phyloP scores from a whole-genome alignment of 495 filamentous ascomycete species.

The Pyronema domesticum region DNA sequence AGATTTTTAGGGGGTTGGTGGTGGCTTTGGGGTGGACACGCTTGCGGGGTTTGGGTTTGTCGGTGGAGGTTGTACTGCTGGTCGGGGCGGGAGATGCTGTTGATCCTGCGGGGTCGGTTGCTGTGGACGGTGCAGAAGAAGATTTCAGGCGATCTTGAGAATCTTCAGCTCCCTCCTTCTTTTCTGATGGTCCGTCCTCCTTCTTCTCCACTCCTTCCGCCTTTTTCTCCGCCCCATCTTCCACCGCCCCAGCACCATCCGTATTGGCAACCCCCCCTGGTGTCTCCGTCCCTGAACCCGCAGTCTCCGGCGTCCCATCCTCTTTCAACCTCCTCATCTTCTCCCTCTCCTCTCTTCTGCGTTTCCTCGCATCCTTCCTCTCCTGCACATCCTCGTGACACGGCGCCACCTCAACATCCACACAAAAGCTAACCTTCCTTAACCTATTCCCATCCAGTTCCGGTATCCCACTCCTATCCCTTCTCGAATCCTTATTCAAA shows the following conservation, averaged over 20 bases:
- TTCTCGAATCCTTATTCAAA: slow-evolving; percentile 65
- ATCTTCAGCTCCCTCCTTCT: slow-evolving; percentile 9
- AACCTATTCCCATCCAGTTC: slow-evolving; percentile 69
- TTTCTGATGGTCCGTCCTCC: slow-evolving; percentile 33
- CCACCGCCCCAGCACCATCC: slow-evolving; percentile 10
- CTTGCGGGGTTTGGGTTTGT: slow-evolving; percentile 37
- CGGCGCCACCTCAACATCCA: slow-evolving; percentile 86
- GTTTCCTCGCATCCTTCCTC: slow-evolving; percentile 7
- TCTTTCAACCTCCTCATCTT: slow-evolving; percentile 11
- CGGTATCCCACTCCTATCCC: slow-evolving; percentile 60
- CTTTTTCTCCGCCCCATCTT: slow-evolving; percentile 32
- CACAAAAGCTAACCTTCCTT: slow-evolving; percentile 77
- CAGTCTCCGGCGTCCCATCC: slow-evolving; percentile 2
- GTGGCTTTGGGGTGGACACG: slow-evolving; percentile 40
- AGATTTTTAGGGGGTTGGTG: slow-evolving; percentile 81
- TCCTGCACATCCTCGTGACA: slow-evolving; percentile 14
- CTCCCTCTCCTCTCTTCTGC: slow-evolving; percentile 10
- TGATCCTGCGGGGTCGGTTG: background rate
- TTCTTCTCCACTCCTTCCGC: slow-evolving; percentile 46
- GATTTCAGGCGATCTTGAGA: too few species aligned
- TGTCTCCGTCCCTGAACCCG: too few species aligned
- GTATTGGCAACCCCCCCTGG: background rate
- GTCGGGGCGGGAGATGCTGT: background rate
- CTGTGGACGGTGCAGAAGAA: slow-evolving; percentile 1
- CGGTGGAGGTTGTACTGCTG: slow-evolving; percentile 5